Evolutionary conservation across 306 rosid species (phyloP), one percentile per base, ranked within the genome.

Genomic region (Hippophae gyantsensis): DNA sequence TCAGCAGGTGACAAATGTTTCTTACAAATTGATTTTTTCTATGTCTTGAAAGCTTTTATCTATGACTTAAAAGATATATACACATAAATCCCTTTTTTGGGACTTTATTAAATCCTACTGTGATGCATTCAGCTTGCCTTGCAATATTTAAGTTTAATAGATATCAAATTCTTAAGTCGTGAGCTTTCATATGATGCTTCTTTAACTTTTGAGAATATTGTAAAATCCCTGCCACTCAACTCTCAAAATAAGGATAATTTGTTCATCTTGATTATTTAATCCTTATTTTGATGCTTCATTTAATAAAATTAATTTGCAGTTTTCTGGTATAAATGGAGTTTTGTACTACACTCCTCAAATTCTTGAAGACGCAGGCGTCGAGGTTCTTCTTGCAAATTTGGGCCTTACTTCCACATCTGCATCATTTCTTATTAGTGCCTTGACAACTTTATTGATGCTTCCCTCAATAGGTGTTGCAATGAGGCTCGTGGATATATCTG

Each of bases 321-420:
- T 87, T 72, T 84, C 95, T 6, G 95, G 95, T 63, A 87, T 87
- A 54, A 87, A 84, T 40, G 95, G 95, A 55, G 95, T 87, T 74
- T 81, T 87, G 13, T 87, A 87, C 78, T 87, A 87, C 83, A 87
- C 95, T 47, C 95, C 95, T 76, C 85, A 81, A 78, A 87, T 87
- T 78, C 92, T 87, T 60, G 84, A 84, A 67, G 76, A 87, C 32
- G 95, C 95, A 7, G 95, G 95, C 23, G 95, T 84, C 42, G 88
- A 58, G 50, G 89, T 81, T 71, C 86, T 86, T 50, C 95, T 87
- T 53, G n/a, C 74, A 67, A 52, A 73, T 66, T 3, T 79, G 25
- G 92, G 95, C 55, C 53, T 87, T 71, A 60, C 85, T 62, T 47
- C 90, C 66, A 55, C 38, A 5, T 87, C 95, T 5, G 58, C 95